phyloP scores from a whole-genome alignment of 306 rosid genomes.

The Quercus gilva region DNA sequence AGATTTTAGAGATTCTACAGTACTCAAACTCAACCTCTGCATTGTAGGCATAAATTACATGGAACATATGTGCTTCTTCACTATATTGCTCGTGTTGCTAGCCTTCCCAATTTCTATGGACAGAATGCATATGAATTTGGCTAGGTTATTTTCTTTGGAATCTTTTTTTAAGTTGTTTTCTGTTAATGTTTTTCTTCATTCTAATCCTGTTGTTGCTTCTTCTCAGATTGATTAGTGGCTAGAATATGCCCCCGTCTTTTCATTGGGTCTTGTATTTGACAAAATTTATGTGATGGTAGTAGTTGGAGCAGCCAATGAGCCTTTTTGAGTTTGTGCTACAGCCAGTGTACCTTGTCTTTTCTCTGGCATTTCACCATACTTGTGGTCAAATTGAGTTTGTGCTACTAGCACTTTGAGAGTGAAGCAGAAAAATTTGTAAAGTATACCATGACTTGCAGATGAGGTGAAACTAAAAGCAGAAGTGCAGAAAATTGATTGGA shows the following conservation, averaged over 20 bases:
- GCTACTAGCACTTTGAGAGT: no score
- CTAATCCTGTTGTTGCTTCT: background rate
- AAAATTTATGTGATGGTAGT: no score
- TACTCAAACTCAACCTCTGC: background rate
- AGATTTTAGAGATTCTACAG: background rate
- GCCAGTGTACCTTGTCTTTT: no score
- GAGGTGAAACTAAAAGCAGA: no score
- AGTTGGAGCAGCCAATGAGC: no score
- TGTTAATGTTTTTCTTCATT: slow-evolving; percentile 1
- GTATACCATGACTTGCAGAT: no score
- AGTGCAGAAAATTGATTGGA: no score
- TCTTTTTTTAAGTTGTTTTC: background rate
- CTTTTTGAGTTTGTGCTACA: no score
- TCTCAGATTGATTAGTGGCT: slow-evolving; percentile 82
- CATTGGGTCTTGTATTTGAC: slow-evolving; percentile 80
- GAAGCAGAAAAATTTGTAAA: no score
- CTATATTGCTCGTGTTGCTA: slow-evolving; percentile 52
- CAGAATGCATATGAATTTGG: slow-evolving; percentile 51
- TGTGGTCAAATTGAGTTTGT: no score
- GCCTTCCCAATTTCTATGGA: slow-evolving; percentile 63
- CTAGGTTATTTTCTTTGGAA: slow-evolving; percentile 49
- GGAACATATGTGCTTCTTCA: slow-evolving; percentile 70
- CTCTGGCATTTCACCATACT: no score
- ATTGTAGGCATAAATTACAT: slow-evolving; percentile 53
- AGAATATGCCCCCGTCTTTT: slow-evolving; percentile 69